These are phyloP conservation scores for Tulasnella sp. DNA, from an alignment of 768 basidiomycete species.

Conservation along the genomic window DNA sequence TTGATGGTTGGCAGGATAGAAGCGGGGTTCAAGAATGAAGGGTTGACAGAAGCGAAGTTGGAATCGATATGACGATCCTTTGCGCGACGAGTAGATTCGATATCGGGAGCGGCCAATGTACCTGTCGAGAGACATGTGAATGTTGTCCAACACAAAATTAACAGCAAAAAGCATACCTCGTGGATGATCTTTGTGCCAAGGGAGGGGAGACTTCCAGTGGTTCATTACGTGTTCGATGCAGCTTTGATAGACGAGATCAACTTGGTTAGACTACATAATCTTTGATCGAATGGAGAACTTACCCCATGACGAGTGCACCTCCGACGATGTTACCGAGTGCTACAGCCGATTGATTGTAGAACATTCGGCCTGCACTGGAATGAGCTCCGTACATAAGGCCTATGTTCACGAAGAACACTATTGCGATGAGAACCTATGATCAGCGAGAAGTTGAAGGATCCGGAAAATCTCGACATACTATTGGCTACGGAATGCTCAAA, in stretches of 20 bases:
- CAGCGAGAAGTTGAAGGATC: background rate
- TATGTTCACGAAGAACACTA: conserved; percentile 18
- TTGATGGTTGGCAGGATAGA: no score
- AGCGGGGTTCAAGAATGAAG: no score
- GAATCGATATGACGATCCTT: no score
- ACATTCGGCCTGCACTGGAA: conserved; percentile 16
- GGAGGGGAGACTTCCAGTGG: conserved; percentile 11
- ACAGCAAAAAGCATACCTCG: background rate
- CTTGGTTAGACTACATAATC: background rate
- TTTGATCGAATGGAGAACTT: background rate
- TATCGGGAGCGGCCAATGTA: conserved; percentile 2
- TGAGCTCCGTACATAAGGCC: conserved; percentile 19
- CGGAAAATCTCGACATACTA: conserved; percentile 4
- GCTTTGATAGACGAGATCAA: background rate
- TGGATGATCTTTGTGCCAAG: conserved; percentile 5
- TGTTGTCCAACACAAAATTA: background rate
- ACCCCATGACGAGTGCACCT: conserved; percentile 17
- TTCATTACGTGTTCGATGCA: conserved; percentile 8
- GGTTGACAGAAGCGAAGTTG: no score
- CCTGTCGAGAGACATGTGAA: background rate
- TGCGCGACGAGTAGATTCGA: conserved; percentile 1
- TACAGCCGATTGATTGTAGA: conserved; percentile 19
- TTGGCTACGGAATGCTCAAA: conserved; percentile 19
- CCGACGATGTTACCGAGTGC: conserved; percentile 18
- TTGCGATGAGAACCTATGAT: background rate